A percentile compares a stretch with the other conserved stretches of the same genome.
phyloP scores from a whole-genome alignment of 2,329 filamentous ascomycete species.

The Aspergillus chevalieri region DNA sequence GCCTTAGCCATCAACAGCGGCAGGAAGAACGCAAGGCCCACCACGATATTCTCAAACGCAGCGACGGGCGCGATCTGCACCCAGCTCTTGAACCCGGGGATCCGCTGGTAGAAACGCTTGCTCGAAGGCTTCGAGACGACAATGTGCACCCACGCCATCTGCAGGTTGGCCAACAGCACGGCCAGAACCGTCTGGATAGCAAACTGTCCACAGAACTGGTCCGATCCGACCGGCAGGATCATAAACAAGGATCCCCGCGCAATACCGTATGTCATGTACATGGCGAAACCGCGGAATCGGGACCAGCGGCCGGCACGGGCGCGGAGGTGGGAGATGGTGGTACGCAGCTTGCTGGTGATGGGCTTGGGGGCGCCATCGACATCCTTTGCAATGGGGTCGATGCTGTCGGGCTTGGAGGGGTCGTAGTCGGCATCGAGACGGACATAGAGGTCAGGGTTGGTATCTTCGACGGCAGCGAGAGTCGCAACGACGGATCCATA shows the following conservation, averaged over 20 bases:
- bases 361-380: slow-evolving; percentile 48
- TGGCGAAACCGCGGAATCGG: slow-evolving; percentile 62
- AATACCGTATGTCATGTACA: slow-evolving; percentile 45
- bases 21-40: slow-evolving; percentile 40
- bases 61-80: slow-evolving; percentile 65
- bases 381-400: slow-evolving; percentile 38
- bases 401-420: slow-evolving; percentile 16
- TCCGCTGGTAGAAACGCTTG: slow-evolving; percentile 61
- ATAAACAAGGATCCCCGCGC: slow-evolving; percentile 41
- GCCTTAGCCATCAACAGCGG: slow-evolving; percentile 45
- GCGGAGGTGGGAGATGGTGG: slow-evolving; percentile 56
- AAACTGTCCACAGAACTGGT: slow-evolving; percentile 38
- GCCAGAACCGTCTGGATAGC: slow-evolving; percentile 53
- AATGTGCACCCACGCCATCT: slow-evolving; percentile 77
- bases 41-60: slow-evolving; percentile 54
- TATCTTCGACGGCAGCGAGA: slow-evolving; percentile 59
- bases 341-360: slow-evolving; percentile 56
- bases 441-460: slow-evolving; percentile 48
- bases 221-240: slow-evolving; percentile 23
- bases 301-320: slow-evolving; percentile 58
- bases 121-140: slow-evolving; percentile 66
- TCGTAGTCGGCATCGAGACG: slow-evolving; percentile 41
- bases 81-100: slow-evolving; percentile 62
- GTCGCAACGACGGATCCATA: slow-evolving; percentile 55
- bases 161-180: slow-evolving; percentile 60